Conservation (phyloP, 345 rosid genomes). For the Cardamine occulta region DNA sequence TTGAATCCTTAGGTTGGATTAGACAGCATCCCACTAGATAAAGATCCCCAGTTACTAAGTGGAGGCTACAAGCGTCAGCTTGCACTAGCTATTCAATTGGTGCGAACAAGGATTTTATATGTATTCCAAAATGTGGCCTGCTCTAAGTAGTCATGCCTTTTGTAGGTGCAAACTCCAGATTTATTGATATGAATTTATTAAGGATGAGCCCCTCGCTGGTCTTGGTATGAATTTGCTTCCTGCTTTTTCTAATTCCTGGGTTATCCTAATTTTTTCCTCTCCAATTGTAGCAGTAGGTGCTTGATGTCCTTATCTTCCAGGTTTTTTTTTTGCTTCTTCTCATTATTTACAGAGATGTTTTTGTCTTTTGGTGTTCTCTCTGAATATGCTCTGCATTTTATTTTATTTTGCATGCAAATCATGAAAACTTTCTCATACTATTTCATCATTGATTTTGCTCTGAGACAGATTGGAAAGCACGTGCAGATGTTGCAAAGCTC, state of each 20-base stretch:
- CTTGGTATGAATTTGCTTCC: slow-evolving; percentile 65
- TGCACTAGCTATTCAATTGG: slow-evolving; percentile 91
- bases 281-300: neutral
- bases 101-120: slow-evolving; percentile 44
- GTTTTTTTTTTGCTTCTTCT: neutral
- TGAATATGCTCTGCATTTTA: slow-evolving; percentile 12
- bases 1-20: slow-evolving; percentile 75
- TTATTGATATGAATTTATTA: slow-evolving; percentile 72
- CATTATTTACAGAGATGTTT: neutral
- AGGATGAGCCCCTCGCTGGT: slow-evolving; percentile 98
- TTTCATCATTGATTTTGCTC: slow-evolving; percentile 17
- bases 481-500: slow-evolving; percentile 89
- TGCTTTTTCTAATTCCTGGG: slow-evolving; percentile 29
- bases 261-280: neutral
- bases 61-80: slow-evolving; percentile 95
- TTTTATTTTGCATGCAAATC: slow-evolving; percentile 21
- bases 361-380: slow-evolving; percentile 6
- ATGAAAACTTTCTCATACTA: slow-evolving; percentile 14
- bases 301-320: slow-evolving; percentile 5
- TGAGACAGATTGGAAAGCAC: slow-evolving; percentile 87
- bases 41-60: slow-evolving; percentile 86
- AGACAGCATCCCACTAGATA: slow-evolving; percentile 72
- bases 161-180: slow-evolving; percentile 85
- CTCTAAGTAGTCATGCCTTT: slow-evolving; percentile 25
- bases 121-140: neutral